Conservation (phyloP, 371 early-diverging fungal genomes). For the Chytridiales sp. region DNA sequence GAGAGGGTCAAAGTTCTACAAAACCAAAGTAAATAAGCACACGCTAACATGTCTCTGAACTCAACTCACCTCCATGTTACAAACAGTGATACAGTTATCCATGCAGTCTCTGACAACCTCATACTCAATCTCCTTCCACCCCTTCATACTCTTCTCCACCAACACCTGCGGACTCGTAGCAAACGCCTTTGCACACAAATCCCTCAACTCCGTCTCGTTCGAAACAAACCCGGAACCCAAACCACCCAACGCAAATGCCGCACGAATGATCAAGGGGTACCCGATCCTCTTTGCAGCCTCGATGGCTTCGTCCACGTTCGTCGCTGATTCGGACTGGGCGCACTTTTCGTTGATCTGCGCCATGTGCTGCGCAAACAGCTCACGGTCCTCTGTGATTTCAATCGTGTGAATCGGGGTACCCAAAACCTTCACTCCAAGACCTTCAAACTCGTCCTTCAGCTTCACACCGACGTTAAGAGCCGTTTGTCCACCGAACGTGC, state of each 20-base stretch:
- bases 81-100: constrained; percentile 95
- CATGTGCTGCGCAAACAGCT: constrained; percentile 85
- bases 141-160: constrained; percentile 94
- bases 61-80: constrained; percentile 84
- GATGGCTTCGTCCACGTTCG: constrained; percentile 77
- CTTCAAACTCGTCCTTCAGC: constrained; percentile 78
- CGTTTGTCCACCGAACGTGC: constrained; percentile 95
- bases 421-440: constrained; percentile 82
- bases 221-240: constrained; percentile 93
- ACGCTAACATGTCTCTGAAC: neutral
- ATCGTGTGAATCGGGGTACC: constrained; percentile 91
- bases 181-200: constrained; percentile 80
- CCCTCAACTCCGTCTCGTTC: constrained; percentile 72
- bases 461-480: constrained; percentile 91
- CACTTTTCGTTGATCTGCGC: constrained; percentile 81
- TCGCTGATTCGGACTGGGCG: constrained; percentile 78
- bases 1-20: constrained; percentile 90
- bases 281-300: constrained; percentile 81
- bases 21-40: constrained; percentile 5
- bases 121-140: constrained; percentile 98
- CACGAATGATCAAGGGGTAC: constrained; percentile 91
- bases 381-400: constrained; percentile 92
- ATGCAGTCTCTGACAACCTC: constrained; percentile 91
- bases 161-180: constrained; percentile 87
- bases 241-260: constrained; percentile 92